These are phyloP conservation scores for Fusarium pilosicola DNA, from an alignment of 2,329 filamentous ascomycete genomes.

Conservation along the genomic window DNA sequence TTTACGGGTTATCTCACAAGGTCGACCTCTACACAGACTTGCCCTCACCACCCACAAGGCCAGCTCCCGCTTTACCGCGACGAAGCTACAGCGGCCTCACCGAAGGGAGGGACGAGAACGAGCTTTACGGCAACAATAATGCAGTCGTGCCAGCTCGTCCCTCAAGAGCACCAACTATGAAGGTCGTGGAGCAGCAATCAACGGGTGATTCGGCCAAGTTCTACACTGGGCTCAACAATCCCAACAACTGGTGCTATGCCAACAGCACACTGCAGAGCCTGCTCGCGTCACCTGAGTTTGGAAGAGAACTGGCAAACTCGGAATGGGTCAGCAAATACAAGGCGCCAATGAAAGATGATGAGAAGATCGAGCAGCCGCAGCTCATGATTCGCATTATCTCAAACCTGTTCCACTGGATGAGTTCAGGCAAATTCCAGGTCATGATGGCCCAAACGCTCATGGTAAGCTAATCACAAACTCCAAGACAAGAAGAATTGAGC, in stretches of 20 bases:
- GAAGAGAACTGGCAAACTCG: conserved; percentile 68
- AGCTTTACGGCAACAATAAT: conserved; percentile 52
- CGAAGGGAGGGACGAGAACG: conserved; percentile 50
- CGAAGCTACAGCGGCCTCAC: conserved; percentile 83
- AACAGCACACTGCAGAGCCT: conserved; percentile 90
- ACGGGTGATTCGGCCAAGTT: conserved; percentile 48
- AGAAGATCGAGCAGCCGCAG: conserved; percentile 63
- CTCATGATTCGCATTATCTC: conserved; percentile 69
- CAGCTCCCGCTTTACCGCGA: conserved; percentile 73
- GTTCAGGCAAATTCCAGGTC: conserved; percentile 57
- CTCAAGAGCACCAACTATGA: conserved; percentile 50
- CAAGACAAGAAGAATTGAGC: conserved; percentile 25
- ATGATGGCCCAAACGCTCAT: conserved; percentile 67
- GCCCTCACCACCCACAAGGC: conserved; percentile 69
- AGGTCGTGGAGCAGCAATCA: conserved; percentile 57
- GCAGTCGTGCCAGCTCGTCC: conserved; percentile 52
- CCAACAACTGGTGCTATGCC: conserved; percentile 88
- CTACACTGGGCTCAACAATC: conserved; percentile 78
- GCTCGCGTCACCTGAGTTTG: conserved; percentile 76
- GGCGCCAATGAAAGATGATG: conserved; percentile 71
- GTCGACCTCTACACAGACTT: conserved; percentile 59
- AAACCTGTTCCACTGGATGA: conserved; percentile 68
- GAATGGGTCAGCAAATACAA: conserved; percentile 72
- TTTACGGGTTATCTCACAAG: conserved; percentile 47
- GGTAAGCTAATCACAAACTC: conserved; percentile 55